Evolutionary conservation across 371 early-diverging fungal species (phyloP).

Genomic region (Rhizopus arrhizus): DNA sequence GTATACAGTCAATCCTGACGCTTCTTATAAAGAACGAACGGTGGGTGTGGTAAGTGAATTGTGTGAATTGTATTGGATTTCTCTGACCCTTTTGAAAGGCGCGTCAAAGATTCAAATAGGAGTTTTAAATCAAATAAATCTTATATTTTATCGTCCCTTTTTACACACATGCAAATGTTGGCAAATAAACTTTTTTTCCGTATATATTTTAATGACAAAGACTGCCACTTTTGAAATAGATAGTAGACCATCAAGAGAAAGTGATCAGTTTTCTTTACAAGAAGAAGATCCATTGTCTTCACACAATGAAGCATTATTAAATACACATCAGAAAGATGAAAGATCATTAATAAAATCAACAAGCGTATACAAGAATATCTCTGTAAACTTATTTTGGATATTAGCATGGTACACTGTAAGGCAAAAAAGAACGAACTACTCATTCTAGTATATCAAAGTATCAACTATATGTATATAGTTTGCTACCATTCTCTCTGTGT

Average conservation of each 20-base stretch:
- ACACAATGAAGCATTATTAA: conserved; percentile 27
- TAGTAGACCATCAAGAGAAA: conserved; percentile 23
- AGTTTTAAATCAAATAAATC: conserved; percentile 2
- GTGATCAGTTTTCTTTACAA: conserved; percentile 23
- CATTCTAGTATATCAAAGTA: not conserved
- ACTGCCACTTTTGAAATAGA: not conserved
- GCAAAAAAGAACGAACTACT: not conserved
- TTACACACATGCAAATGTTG: not conserved
- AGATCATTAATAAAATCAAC: not conserved
- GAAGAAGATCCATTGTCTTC: conserved; percentile 30
- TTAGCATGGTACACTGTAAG: conserved; percentile 47
- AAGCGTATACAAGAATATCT: conserved; percentile 3
- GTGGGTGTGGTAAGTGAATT: not conserved
- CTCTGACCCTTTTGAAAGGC: conserved; percentile 1
- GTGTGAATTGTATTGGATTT: not conserved
- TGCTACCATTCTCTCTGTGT: conserved; percentile 75
- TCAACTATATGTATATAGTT: conserved; percentile 31
- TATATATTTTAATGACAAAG: not conserved
- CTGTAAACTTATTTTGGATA: conserved; percentile 51
- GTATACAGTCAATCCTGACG: not conserved
- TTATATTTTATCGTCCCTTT: not conserved
- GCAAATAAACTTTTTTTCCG: not conserved
- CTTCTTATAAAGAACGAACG: not conserved
- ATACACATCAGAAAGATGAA: conserved; percentile 15
- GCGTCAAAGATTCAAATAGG: conserved; percentile 1